Evolutionary conservation across 352 stramenopile species (phyloP).

Genomic region (Phytophthora colocasiae): DNA sequence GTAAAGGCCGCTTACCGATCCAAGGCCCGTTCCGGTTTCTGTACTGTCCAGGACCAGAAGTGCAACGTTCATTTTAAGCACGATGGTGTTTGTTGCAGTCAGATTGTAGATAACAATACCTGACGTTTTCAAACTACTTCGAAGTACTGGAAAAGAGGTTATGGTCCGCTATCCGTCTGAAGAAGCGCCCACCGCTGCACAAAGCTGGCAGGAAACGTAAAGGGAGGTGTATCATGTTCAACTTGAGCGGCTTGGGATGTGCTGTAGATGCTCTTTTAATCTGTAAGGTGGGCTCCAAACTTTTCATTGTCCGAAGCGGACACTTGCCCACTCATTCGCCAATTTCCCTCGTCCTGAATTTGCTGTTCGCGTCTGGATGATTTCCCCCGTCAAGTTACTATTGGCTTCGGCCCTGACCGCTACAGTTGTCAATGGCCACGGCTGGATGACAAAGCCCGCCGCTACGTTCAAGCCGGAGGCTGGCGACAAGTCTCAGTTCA

Average conservation of each 20-base stretch:
- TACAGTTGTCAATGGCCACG: constrained; percentile 25
- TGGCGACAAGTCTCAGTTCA: constrained; percentile 34
- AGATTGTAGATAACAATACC: constrained; percentile 3
- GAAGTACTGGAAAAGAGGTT: too few species aligned
- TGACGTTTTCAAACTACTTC: not conserved
- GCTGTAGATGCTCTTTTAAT: not conserved
- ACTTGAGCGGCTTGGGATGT: constrained; percentile 13
- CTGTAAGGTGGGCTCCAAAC: not conserved
- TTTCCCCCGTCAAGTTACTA: constrained; percentile 15
- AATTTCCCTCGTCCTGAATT: constrained; percentile 13
- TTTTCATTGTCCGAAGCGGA: constrained; percentile 22
- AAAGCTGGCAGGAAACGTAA: constrained; percentile 14
- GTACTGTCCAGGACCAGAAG: not conserved
- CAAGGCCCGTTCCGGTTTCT: constrained; percentile 1
- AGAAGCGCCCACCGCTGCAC: constrained; percentile 1
- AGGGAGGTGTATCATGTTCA: constrained; percentile 9
- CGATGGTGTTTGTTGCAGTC: not conserved
- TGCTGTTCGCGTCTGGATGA: constrained; percentile 14
- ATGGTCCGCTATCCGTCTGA: too few species aligned
- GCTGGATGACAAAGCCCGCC: constrained; percentile 29
- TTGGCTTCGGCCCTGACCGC: constrained; percentile 8
- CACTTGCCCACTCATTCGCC: constrained; percentile 8
- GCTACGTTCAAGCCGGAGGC: constrained; percentile 20
- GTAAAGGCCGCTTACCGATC: constrained; percentile 10
- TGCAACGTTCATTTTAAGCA: not conserved